Evolutionary conservation across 148 eudicot species (phyloP).

Genomic region (Selenicereus undatus): DNA sequence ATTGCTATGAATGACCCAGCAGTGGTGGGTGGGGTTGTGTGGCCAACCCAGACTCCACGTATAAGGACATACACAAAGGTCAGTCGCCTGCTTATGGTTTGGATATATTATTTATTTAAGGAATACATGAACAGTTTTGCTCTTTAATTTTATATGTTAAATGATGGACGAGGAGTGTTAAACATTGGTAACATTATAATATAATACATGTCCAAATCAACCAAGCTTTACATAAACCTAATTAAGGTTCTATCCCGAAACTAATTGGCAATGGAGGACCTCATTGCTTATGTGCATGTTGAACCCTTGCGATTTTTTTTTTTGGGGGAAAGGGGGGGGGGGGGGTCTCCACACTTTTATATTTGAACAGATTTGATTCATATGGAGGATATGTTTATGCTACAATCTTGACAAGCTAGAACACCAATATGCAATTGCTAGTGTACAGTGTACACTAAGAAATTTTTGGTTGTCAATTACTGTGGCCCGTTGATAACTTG

Average conservation of each 20-base stretch:
- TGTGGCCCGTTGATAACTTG: not conserved
- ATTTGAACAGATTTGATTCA: too few relatives aligned
- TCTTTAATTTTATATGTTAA: not conserved
- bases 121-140: too few relatives aligned
- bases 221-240: not conserved
- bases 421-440: not conserved
- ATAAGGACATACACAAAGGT: slow-evolving; percentile 99
- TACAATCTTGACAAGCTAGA: not conserved
- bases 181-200: not conserved
- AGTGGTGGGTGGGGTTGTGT: slow-evolving; percentile 61
- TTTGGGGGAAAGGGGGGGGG: too few relatives aligned
- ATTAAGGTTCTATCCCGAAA: not conserved
- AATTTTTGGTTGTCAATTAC: not conserved
- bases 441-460: not conserved
- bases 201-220: not conserved
- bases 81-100: slow-evolving; percentile 2
- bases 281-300: not conserved
- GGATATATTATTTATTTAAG: not conserved
- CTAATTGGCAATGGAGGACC: not conserved
- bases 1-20: slow-evolving; percentile 53
- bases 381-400: not conserved
- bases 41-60: slow-evolving; percentile 75
- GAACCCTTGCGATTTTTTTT: not conserved
- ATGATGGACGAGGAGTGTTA: not conserved
- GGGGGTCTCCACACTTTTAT: not conserved